A percentile compares a stretch with the other conserved stretches of the same genome.
Conservation (phyloP, 257 asterid species). For the Solanum ahanhuiri region DNA sequence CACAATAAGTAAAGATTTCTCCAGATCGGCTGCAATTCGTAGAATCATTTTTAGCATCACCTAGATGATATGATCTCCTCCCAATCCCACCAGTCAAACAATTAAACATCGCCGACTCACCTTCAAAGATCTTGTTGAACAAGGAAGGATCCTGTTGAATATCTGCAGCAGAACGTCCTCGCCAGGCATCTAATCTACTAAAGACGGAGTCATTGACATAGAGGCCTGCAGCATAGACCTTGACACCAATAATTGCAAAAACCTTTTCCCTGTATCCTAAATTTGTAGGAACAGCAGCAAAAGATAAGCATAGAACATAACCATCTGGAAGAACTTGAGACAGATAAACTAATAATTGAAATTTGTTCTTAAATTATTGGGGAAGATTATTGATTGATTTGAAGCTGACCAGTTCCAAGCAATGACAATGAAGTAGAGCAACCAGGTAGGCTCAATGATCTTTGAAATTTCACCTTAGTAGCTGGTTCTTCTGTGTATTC, state of each 20-base stretch:
- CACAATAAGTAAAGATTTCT: conserved; percentile 69
- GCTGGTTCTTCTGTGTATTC: conserved; percentile 60
- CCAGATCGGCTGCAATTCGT: conserved; percentile 57
- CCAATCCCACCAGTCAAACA: neutral
- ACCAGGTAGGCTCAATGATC: conserved; percentile 60
- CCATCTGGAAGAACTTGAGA: neutral
- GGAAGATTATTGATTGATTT: neutral
- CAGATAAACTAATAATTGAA: neutral
- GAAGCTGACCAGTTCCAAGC: conserved; percentile 71
- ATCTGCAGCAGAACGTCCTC: conserved; percentile 43
- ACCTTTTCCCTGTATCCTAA: conserved; percentile 85
- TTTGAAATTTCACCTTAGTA: conserved; percentile 72
- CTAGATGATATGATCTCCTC: too few relatives aligned
- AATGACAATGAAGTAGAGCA: conserved; percentile 51
- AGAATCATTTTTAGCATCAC: conserved; percentile 4
- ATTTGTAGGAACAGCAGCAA: conserved; percentile 5
- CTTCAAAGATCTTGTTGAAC: conserved; percentile 50
- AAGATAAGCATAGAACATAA: conserved; percentile 4
- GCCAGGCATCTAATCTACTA: conserved; percentile 53
- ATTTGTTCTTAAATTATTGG: neutral
- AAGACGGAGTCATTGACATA: conserved; percentile 44
- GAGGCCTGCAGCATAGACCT: conserved; percentile 85
- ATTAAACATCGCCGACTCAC: conserved; percentile 4
- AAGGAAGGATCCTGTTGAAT: conserved; percentile 48
- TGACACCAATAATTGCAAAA: conserved; percentile 78